These are phyloP conservation scores for Melanogaster broomeanus DNA, from an alignment of 768 basidiomycete species.

Conservation along the genomic window DNA sequence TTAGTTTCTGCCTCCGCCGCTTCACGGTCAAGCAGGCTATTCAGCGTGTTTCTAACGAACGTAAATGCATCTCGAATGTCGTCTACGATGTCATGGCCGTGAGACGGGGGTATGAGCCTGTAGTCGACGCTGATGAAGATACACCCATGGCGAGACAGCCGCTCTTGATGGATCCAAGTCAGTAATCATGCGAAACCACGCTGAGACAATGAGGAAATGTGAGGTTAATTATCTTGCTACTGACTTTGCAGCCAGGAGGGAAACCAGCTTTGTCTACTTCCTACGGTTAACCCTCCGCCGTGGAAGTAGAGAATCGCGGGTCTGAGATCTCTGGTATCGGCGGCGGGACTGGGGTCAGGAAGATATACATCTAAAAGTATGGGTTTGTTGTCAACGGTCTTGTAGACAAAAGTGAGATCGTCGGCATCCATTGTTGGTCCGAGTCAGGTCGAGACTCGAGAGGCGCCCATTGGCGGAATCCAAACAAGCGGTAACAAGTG, in stretches of 20 bases:
- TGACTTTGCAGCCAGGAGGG: constrained; percentile 64
- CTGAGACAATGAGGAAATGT: neutral
- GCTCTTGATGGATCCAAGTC: constrained; percentile 35
- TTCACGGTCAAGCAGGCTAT: constrained; percentile 8
- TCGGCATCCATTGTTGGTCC: neutral
- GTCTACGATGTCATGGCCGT: constrained; percentile 55
- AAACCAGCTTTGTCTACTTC: constrained; percentile 61
- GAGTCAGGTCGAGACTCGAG: too few relatives aligned
- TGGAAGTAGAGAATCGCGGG: constrained; percentile 44
- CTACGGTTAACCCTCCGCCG: constrained; percentile 62
- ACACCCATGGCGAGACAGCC: constrained; percentile 47
- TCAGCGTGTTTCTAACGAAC: constrained; percentile 39
- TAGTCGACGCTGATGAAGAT: constrained; percentile 68
- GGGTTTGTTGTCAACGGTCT: constrained; percentile 24
- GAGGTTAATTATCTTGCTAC: constrained; percentile 9
- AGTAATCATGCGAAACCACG: neutral
- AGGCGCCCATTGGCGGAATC: too few relatives aligned
- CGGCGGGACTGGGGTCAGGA: constrained; percentile 1
- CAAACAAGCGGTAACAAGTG: too few relatives aligned
- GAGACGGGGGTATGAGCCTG: constrained; percentile 50
- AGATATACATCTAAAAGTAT: constrained; percentile 39
- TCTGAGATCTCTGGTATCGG: neutral
- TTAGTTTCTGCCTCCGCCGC: neutral
- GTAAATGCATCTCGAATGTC: constrained; percentile 59
- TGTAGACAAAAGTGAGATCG: constrained; percentile 38